Evolutionary conservation across 306 rosid genomes (phyloP).

Genomic region (Sphenostylis stenocarpa): DNA sequence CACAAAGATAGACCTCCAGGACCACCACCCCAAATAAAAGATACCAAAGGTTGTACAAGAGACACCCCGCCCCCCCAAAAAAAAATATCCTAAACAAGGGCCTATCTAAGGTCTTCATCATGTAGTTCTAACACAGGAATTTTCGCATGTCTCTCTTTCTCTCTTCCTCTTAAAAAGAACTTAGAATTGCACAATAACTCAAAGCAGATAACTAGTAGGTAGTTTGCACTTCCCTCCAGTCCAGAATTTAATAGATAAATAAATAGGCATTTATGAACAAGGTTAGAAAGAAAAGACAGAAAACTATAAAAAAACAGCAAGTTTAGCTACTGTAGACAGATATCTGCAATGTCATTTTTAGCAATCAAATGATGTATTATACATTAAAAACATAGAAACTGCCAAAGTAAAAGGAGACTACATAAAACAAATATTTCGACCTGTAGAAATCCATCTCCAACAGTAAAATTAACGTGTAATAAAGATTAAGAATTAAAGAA

Average conservation of each 20-base stretch:
- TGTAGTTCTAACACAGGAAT: not conserved
- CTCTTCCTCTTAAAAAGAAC: not conserved
- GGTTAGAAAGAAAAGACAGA: not conserved
- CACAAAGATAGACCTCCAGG: not conserved
- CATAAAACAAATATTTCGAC: too few relatives aligned
- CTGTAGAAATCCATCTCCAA: not conserved
- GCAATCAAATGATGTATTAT: too few relatives aligned
- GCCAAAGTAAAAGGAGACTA: too few relatives aligned
- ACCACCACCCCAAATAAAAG: not conserved
- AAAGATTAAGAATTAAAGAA: not conserved
- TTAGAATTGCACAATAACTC: not conserved
- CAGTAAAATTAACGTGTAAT: too few relatives aligned
- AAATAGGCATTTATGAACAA: not conserved
- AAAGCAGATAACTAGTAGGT: not conserved
- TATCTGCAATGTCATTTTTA: not conserved
- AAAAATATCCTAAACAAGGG: not conserved
- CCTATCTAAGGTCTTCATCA: not conserved
- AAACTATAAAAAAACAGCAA: not conserved
- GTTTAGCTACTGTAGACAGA: not conserved
- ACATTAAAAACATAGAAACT: too few relatives aligned
- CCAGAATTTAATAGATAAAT: not conserved
- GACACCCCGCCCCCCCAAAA: not conserved
- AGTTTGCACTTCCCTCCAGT: not conserved
- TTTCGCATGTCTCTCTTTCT: not conserved
- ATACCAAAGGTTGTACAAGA: not conserved